These are phyloP conservation scores for Clavariopsis aquatica DNA, from an alignment of 495 filamentous ascomycete genomes.

Conservation along the genomic window DNA sequence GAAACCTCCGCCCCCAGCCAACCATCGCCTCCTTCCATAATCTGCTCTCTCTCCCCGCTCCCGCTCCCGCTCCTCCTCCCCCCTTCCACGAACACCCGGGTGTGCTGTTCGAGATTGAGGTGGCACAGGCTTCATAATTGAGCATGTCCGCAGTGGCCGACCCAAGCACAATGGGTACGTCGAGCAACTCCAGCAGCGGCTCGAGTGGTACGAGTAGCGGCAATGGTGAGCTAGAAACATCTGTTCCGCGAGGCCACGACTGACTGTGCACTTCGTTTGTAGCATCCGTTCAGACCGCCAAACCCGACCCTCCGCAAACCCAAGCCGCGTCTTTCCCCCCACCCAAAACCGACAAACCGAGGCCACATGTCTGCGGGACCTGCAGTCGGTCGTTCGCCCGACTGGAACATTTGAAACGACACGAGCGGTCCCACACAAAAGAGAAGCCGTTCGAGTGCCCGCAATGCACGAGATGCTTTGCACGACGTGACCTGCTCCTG, in stretches of 20 bases:
- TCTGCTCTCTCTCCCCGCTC: too few species aligned
- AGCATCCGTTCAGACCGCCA: conserved; percentile 33
- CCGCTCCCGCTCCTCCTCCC: too few species aligned
- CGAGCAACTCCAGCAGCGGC: conserved; percentile 31
- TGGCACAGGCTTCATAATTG: conserved; percentile 7
- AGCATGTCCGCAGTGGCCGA: conserved; percentile 28
- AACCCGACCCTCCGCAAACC: conserved; percentile 26
- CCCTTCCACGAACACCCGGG: too few species aligned
- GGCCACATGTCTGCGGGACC: conserved; percentile 91
- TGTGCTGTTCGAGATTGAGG: neutral
- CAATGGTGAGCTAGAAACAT: conserved; percentile 28
- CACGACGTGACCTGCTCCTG: conserved; percentile 85
- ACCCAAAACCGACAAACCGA: conserved; percentile 94
- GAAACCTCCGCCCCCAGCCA: too few species aligned
- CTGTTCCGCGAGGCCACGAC: neutral
- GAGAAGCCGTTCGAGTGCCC: conserved; percentile 99
- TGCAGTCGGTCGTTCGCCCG: conserved; percentile 92
- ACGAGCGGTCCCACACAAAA: conserved; percentile 98
- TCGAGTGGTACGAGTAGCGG: conserved; percentile 25
- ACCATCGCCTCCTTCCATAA: neutral
- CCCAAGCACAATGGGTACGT: conserved; percentile 26
- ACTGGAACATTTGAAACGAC: conserved; percentile 94
- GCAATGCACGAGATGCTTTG: conserved; percentile 93
- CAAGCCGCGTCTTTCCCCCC: conserved; percentile 59
- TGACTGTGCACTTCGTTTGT: conserved; percentile 17